phyloP scores from a whole-genome alignment of 805 yeast genomes.

The Deakozyma indianensis region DNA sequence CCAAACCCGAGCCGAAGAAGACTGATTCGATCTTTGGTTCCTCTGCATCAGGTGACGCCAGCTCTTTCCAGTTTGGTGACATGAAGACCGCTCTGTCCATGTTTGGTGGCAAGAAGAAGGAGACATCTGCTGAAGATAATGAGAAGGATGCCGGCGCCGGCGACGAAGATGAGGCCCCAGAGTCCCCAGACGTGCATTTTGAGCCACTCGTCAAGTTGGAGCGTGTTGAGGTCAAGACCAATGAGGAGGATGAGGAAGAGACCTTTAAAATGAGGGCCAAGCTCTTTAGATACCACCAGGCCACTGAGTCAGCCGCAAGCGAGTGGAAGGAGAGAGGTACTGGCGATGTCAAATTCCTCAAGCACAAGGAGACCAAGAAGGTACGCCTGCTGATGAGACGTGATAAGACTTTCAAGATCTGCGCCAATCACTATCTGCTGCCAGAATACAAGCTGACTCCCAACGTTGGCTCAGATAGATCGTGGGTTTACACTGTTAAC shows the following conservation, averaged over 20 bases:
- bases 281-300: slow-evolving; percentile 61
- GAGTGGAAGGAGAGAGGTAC: slow-evolving; percentile 99
- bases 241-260: slow-evolving; percentile 81
- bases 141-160: slow-evolving; percentile 11
- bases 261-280: slow-evolving; percentile 83
- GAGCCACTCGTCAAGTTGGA: slow-evolving; percentile 93
- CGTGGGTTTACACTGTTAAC: slow-evolving; percentile 93
- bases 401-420: slow-evolving; percentile 93
- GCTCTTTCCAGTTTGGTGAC: slow-evolving; percentile 1
- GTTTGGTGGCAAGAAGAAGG: slow-evolving; percentile 62
- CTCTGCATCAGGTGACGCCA: background rate
- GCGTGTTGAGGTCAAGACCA: slow-evolving; percentile 91
- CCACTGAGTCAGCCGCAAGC: slow-evolving; percentile 48
- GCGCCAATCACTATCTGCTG: slow-evolving; percentile 80
- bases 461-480: slow-evolving; percentile 92
- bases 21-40: slow-evolving; percentile 11
- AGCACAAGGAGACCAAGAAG: slow-evolving; percentile 72
- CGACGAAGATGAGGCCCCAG: slow-evolving; percentile 48
- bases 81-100: slow-evolving; percentile 62
- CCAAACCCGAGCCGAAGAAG: slow-evolving; percentile 3
- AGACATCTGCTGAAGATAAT: slow-evolving; percentile 24
- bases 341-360: slow-evolving; percentile 90
- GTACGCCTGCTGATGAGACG: slow-evolving; percentile 95
- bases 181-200: slow-evolving; percentile 77
- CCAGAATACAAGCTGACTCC: slow-evolving; percentile 76